Conservation (phyloP, 352 stramenopile species). For the Globisporangium barbulae region DNA sequence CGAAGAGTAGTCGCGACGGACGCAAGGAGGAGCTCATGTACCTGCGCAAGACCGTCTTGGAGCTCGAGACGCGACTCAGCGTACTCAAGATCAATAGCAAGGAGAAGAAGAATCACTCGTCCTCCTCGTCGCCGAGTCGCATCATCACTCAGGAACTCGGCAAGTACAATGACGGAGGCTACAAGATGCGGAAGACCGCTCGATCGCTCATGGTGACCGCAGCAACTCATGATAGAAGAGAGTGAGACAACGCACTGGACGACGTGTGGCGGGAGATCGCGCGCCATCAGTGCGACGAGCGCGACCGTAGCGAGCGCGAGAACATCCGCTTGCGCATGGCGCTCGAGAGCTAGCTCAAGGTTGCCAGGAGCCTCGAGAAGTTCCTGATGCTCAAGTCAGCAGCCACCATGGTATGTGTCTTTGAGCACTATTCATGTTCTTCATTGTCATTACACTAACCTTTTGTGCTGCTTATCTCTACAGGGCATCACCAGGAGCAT, state of each 20-base stretch:
- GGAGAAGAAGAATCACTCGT: neutral
- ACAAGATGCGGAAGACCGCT: neutral
- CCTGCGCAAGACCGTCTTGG: constrained; percentile 21
- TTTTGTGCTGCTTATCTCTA: neutral
- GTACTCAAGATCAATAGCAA: constrained; percentile 20
- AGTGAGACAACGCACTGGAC: neutral
- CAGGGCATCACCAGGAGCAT: neutral
- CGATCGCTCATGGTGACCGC: neutral
- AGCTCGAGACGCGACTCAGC: constrained; percentile 1
- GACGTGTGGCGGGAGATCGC: constrained; percentile 9
- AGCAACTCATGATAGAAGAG: neutral
- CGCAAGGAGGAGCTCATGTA: constrained; percentile 32
- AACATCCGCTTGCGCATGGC: constrained; percentile 47
- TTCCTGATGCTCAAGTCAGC: constrained; percentile 2
- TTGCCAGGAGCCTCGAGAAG: constrained; percentile 37
- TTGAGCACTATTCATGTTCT: neutral
- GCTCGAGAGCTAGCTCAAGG: constrained; percentile 45
- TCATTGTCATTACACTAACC: neutral
- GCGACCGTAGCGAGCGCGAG: constrained; percentile 29
- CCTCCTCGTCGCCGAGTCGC: neutral
- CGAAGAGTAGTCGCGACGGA: constrained; percentile 22
- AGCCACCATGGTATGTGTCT: constrained; percentile 2
- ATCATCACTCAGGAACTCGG: neutral
- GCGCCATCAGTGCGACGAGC: constrained; percentile 1
- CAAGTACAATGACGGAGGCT: neutral